Evolutionary conservation across 768 basidiomycete species (phyloP).

Genomic region (Agrocybe pediades): DNA sequence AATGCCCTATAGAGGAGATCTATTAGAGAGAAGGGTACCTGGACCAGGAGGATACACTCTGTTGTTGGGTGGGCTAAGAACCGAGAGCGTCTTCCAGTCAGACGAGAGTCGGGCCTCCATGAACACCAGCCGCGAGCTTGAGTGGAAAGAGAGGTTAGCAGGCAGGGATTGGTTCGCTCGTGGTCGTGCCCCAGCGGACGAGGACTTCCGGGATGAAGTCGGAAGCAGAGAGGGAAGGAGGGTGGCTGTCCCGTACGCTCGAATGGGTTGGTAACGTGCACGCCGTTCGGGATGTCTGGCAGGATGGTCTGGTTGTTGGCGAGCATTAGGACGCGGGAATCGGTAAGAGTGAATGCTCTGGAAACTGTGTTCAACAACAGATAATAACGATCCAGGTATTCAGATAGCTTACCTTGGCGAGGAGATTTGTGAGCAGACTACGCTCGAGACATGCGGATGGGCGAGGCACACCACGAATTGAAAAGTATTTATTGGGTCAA

Average conservation of each 20-base stretch:
- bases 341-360: conserved; percentile 34
- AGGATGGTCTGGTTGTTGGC: conserved; percentile 41
- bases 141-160: conserved; percentile 31
- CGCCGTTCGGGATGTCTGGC: conserved; percentile 44
- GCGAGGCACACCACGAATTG: conserved; percentile 36
- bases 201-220: conserved; percentile 44
- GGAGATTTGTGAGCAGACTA: conserved; percentile 26
- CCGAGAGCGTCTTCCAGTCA: conserved; percentile 29
- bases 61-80: conserved; percentile 33
- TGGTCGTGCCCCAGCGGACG: conserved; percentile 44
- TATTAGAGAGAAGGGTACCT: conserved; percentile 17
- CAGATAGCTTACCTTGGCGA: conserved; percentile 24
- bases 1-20: neutral
- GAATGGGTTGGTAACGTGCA: conserved; percentile 41
- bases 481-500: conserved; percentile 47
- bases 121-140: conserved; percentile 36
- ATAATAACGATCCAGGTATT: no score
- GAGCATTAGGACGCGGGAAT: conserved; percentile 40
- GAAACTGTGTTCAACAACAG: no score
- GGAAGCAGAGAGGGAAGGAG: conserved; percentile 34
- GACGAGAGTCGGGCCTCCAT: conserved; percentile 31
- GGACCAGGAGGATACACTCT: conserved; percentile 39
- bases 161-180: conserved; percentile 25
- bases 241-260: conserved; percentile 33
- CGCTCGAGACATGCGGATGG: conserved; percentile 25